Evolutionary conservation across 164 flowering plant genomes (phyloP), one percentile per base, ranked within the genome.

Genomic region (Warburgia ugandensis): DNA sequence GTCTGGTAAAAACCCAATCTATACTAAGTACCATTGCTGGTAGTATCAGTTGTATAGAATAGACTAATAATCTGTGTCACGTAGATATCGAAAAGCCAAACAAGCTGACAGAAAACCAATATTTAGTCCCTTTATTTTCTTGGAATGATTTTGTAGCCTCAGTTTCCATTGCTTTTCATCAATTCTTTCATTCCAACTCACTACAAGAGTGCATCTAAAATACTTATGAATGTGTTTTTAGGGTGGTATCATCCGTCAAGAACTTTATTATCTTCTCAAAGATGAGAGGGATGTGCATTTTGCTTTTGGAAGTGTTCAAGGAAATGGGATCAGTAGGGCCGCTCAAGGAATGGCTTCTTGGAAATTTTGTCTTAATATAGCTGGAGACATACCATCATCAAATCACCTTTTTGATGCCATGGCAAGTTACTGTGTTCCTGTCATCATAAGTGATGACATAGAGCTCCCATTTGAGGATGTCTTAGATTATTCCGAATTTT

Each of bases 361-460:
- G 39, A 88, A 86, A 58, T 91, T 91, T 54, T 91, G 96, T 63
- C 78, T 87, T 5, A 76, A 78, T 48, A 80, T 87, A 20, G 96
- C 92, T 12, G 98, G 98, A 28, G 96, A 87, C 66, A 87, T 94
- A 33, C 95, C 98, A n/a, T 85, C 96, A 5, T 87, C 98, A 1
- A 87, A 87, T 58, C 86, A 88, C 36, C 87, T 91, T 2, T 91
- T 87, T 55, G 97, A 91, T 62, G 83, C 96, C 36, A 87, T 91
- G 21, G 84, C 65, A 4, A 91, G 87, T 68, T 94, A 79, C 45
- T 83, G 98, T 48, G 77, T 91, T 41, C 96, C 95, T 21, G 95
- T 91, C 37, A 81, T 91, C 23, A 72, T 87, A 10, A 91, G 98
- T 50, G 96, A 87, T 46, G 79, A 85, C 26, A 87, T 91, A 48